Conservation (phyloP, 805 yeast species). For the Cyberlindnera euphorbiiphila region DNA sequence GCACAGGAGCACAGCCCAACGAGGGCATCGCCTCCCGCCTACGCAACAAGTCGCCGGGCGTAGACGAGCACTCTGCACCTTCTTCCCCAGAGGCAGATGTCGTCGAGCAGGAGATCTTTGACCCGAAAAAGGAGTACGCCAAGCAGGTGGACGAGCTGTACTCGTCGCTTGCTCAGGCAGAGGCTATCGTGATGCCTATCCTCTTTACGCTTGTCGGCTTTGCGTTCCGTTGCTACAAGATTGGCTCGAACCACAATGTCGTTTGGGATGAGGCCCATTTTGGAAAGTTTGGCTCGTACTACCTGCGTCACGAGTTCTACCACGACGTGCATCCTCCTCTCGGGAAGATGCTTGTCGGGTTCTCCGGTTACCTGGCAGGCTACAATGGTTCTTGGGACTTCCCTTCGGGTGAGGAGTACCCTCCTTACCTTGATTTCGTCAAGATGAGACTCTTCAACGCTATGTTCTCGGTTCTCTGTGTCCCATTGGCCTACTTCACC, state of each 20-base stretch:
- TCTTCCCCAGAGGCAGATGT: constrained; percentile 1
- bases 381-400: constrained; percentile 88
- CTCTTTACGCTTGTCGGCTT: constrained; percentile 67
- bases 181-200: constrained; percentile 49
- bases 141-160: constrained; percentile 19
- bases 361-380: constrained; percentile 82
- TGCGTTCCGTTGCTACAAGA: constrained; percentile 68
- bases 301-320: constrained; percentile 82
- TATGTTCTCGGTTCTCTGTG: constrained; percentile 73
- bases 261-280: constrained; percentile 99
- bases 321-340: constrained; percentile 98
- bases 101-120: constrained; percentile 10
- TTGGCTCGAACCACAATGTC: constrained; percentile 68
- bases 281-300: constrained; percentile 93
- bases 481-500: constrained; percentile 84
- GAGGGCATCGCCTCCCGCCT: constrained; percentile 20
- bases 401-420: constrained; percentile 76
- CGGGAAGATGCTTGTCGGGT: constrained; percentile 89
- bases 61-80: background rate
- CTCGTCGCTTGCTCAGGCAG: constrained; percentile 21
- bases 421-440: constrained; percentile 72
- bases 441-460: constrained; percentile 90
- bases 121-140: constrained; percentile 20
- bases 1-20: constrained; percentile 14
- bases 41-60: constrained; percentile 18